Base-by-base conservation (phyloP, 2,329 filamentous ascomycete species). In the Chaetoscypha palmicola region DNA sequence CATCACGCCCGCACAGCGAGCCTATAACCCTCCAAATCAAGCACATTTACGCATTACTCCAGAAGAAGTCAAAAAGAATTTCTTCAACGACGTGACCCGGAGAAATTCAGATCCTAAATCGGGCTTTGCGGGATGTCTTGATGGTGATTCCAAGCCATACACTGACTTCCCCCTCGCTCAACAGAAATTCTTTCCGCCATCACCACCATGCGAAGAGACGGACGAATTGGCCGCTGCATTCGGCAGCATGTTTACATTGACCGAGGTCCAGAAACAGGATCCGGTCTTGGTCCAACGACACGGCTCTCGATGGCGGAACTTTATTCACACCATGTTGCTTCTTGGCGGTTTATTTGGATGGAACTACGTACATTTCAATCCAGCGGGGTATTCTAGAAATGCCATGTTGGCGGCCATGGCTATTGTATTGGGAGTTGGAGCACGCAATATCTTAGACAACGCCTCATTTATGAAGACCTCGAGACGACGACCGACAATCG, bases 21-120 rank as follows among this genome's bases (percentile, higher is more conserved):
- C 79, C 5, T 71, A 76, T 23, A 85, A 83, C 47, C 80, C 81
- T 1, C 73, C 74, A 3, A 76, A 74, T 47, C 67, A 71, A 26
- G 72, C 77, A 0, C 64, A 73, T 1, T 65, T 81, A 20, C 66
- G 69, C 58, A 55, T 74, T 61, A 53, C 70, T 58, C 31, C 69
- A 49, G 23, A 67, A 63, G 58, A 69, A 61, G 57, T 60, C 41
- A 68, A 71, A 48, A 65, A 71, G 20, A 71, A 72, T 43, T 75
- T 77, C 58, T 80, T 79, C 58, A 59, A 53, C 17, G 51, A 43
- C 4, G 47, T 55, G 12, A 52, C 51, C 4, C 24, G 43, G 11
- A 35, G 36, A 30, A 43, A 30, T 12, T 38, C 39, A 16, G 33
- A 21, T 16, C 22, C 12, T 16, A 39, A 38, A 35, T 12, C 19